These are phyloP conservation scores for Rhodotorula glutinis DNA, from an alignment of 1,284 basidiomycete genomes.

Conservation along the genomic window DNA sequence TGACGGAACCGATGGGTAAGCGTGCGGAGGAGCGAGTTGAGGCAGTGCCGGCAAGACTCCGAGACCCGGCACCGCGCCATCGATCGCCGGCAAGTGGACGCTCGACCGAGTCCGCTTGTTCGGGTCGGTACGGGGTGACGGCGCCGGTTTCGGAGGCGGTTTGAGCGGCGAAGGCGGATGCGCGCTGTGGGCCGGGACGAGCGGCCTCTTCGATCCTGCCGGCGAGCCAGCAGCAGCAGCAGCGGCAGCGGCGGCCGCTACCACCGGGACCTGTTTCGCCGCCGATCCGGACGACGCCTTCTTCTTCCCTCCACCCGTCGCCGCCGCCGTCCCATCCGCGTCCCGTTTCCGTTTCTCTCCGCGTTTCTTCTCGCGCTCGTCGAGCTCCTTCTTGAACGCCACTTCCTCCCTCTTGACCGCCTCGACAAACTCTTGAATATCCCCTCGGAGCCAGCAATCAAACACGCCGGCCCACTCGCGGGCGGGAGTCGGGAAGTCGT, in stretches of 20 bases:
- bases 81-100: not conserved
- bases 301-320: not conserved
- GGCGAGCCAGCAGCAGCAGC: too few species aligned
- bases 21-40: not conserved
- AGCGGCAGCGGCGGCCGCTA: too few species aligned
- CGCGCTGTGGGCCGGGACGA: not conserved
- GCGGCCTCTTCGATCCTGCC: not conserved
- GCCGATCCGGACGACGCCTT: not conserved
- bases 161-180: not conserved
- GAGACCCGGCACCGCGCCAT: not conserved
- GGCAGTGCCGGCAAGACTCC: too few species aligned
- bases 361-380: not conserved
- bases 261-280: not conserved
- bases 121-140: not conserved
- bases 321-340: not conserved
- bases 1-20: too few species aligned
- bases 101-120: not conserved
- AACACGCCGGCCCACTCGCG: constrained; percentile 88
- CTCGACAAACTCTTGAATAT: constrained; percentile 73
- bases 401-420: constrained; percentile 33
- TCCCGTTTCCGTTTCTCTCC: not conserved
- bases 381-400: not conserved
- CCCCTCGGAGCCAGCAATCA: constrained; percentile 85
- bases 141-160: not conserved
- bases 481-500: constrained; percentile 81